phyloP scores from a whole-genome alignment of 768 basidiomycete genomes.

The Pleurotus cornucopiae region DNA sequence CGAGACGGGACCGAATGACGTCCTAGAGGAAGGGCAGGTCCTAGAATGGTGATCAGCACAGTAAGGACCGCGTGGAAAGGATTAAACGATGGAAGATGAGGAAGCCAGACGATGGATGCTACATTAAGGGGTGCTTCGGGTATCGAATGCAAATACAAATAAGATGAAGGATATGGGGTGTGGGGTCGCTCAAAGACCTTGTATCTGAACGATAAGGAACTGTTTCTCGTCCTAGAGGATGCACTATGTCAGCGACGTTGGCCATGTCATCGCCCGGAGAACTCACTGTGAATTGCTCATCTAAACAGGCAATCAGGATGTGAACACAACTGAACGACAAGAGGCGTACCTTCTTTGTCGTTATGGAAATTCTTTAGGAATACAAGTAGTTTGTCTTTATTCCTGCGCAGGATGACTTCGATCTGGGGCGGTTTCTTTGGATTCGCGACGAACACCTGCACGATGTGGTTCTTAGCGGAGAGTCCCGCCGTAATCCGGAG shows the following conservation, averaged over 20 bases:
- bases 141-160: constrained; percentile 8
- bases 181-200: constrained; percentile 50
- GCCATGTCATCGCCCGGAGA: neutral
- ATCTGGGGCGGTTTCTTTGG: constrained; percentile 98
- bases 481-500: neutral
- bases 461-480: neutral
- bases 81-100: neutral
- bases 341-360: constrained; percentile 85
- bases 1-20: neutral
- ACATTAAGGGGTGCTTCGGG: constrained; percentile 4
- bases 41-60: too few species aligned
- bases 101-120: neutral
- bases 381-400: constrained; percentile 87
- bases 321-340: neutral
- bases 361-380: constrained; percentile 96
- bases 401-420: constrained; percentile 82
- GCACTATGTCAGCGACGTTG: neutral
- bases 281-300: constrained; percentile 81
- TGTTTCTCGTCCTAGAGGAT: constrained; percentile 76
- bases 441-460: constrained; percentile 94
- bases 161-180: constrained; percentile 3
- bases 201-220: constrained; percentile 91
- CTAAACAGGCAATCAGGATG: constrained; percentile 30
- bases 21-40: neutral
- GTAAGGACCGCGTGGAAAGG: too few species aligned